Base-by-base conservation (phyloP, 2,329 filamentous ascomycete species). In the Dothideomycetes sp. region DNA sequence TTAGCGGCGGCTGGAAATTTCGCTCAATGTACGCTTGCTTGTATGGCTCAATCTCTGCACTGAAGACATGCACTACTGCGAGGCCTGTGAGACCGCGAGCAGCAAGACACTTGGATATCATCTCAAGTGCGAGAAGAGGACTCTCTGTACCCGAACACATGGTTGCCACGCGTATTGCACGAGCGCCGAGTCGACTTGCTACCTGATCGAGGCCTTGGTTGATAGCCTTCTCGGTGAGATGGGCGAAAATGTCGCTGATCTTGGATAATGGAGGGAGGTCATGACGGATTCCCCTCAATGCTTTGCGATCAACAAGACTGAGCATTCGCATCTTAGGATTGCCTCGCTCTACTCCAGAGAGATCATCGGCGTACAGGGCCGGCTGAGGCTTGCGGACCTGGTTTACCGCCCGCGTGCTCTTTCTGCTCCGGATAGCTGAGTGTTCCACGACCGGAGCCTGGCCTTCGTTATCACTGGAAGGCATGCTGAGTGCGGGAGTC, bases 101-200 rank as follows among this genome's bases (percentile, higher is more conserved):
- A 10, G 53, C 46, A 14, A 60, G 54, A 4, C 64, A 53, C 16
- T 60, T 57, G 52, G 53, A 36, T 34, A 85, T 59, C 54, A 79
- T 63, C 11, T 75, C 61, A 11, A 86, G 53, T 0, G 79, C 78
- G 1, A 87, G 64, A 2, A 89, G 60, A 0, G 84, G 84, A 4
- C 77, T 76, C 48, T 89, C 84, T 0, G 84, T 88, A 0, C 84
- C 84, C 1, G 82, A 87, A 53, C 82, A 88, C 64, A 87, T 75
- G 0, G 84, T 89, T 0, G 71, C 81, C 18, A 87, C 63, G 7
- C 68, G 59, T 0, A 81, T 5, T 62, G 52, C 2, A 52, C 50
- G 30, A 32, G 7, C 30, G 15, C 2, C 22, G 11, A 4, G 8
- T 24, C n/a, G 31, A 22, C 14, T n/a, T n/a, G n/a, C n/a, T n/a